Conservation (phyloP, 2,329 filamentous ascomycete genomes). For the Colletotrichum sublineola region DNA sequence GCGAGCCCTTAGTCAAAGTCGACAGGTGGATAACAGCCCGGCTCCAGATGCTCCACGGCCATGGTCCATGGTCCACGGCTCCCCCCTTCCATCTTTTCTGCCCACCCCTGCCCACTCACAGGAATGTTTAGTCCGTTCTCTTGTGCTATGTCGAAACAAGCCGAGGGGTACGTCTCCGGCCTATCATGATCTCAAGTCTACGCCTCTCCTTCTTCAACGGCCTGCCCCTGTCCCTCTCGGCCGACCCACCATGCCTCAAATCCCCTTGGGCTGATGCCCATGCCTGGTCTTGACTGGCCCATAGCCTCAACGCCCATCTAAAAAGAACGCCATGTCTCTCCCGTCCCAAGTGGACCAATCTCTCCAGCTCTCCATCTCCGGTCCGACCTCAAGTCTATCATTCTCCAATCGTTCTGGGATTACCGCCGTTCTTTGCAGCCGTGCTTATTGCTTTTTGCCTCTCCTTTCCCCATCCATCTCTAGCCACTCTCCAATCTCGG, state of each 20-base stretch:
- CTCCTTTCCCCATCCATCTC: conserved; percentile 41
- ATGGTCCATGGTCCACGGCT: not conserved
- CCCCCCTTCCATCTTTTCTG: conserved; percentile 20
- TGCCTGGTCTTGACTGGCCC: conserved; percentile 53
- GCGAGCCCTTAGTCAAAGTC: conserved; percentile 17
- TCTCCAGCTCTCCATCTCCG: conserved; percentile 38
- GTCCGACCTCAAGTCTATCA: conserved; percentile 44
- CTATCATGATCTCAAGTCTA: conserved; percentile 48
- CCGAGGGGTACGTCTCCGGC: conserved; percentile 43
- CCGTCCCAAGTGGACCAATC: conserved; percentile 42
- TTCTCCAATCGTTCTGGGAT: conserved; percentile 52
- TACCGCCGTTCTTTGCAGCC: conserved; percentile 53
- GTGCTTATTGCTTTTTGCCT: conserved; percentile 45
- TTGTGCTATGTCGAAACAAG: conserved; percentile 43
- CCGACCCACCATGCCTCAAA: conserved; percentile 56
- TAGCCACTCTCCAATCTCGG: conserved; percentile 35
- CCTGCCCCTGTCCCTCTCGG: conserved; percentile 48
- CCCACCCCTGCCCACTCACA: conserved; percentile 46
- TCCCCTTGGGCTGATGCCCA: conserved; percentile 50
- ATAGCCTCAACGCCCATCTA: conserved; percentile 46
- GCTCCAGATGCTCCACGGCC: conserved; percentile 21
- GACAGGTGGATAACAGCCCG: conserved; percentile 20
- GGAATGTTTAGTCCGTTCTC: conserved; percentile 45
- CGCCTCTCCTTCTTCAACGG: conserved; percentile 41
- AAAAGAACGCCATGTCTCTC: conserved; percentile 43